These are phyloP conservation scores for Musa itinerans DNA, from an alignment of 176 grass and related monocot species.

Conservation along the genomic window DNA sequence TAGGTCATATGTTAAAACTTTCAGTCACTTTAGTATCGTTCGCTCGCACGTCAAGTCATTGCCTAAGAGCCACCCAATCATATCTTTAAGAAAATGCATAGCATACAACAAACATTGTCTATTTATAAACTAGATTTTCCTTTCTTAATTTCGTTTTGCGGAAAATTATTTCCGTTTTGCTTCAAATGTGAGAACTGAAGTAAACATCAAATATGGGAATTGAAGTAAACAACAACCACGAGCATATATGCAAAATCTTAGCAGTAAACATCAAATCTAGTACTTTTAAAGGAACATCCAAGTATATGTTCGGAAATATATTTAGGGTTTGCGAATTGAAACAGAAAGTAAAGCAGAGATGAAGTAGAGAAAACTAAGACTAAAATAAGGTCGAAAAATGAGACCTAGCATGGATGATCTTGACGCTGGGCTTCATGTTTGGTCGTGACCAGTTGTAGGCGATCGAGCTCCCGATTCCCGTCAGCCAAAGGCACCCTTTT, in stretches of 20 bases:
- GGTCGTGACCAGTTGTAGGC: conserved; percentile 83
- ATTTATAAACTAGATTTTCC: not conserved
- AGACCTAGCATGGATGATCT: conserved; percentile 85
- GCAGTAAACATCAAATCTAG: too few species aligned
- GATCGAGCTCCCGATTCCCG: conserved; percentile 56
- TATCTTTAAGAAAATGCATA: too few species aligned
- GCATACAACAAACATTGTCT: too few species aligned
- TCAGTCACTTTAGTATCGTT: too few species aligned
- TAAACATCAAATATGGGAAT: not conserved
- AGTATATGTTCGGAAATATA: too few species aligned
- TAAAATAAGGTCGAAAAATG: not conserved
- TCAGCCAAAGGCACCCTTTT: conserved; percentile 61
- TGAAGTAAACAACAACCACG: too few species aligned
- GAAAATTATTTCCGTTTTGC: too few species aligned
- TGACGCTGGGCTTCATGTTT: conserved; percentile 91
- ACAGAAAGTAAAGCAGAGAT: not conserved
- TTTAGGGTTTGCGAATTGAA: not conserved
- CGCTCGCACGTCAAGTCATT: too few species aligned
- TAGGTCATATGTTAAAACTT: too few species aligned
- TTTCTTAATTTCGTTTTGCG: not conserved
- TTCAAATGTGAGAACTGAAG: not conserved
- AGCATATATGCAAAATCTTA: not conserved
- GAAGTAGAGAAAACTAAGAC: not conserved
- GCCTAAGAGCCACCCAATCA: too few species aligned
- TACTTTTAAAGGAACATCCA: too few species aligned